These are phyloP conservation scores for Capsicum rhomboideum DNA, from an alignment of 257 asterid species.

Conservation along the genomic window DNA sequence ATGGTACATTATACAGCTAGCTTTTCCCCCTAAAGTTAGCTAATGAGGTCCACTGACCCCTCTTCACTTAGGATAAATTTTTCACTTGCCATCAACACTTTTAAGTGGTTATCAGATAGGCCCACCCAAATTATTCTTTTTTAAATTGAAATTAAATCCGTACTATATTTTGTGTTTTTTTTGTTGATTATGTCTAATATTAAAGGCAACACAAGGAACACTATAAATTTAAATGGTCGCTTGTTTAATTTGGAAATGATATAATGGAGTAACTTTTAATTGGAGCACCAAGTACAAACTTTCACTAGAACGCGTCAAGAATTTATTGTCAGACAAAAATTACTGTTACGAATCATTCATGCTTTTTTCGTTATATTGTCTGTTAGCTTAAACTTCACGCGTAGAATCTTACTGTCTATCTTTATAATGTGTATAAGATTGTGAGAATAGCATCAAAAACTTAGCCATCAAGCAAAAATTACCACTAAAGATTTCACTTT, in stretches of 20 bases:
- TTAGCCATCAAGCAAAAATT: not conserved
- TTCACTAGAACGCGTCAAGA: not conserved
- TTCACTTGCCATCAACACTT: not conserved
- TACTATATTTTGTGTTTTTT: not conserved
- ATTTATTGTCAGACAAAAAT: not conserved
- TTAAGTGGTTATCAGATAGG: not conserved
- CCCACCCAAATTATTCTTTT: constrained; percentile 10
- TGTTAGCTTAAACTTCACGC: not conserved
- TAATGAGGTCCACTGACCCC: constrained; percentile 5
- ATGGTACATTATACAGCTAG: not conserved
- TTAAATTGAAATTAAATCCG: constrained; percentile 3
- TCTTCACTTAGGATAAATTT: not conserved
- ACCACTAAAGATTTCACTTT: not conserved
- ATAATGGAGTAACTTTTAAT: not conserved
- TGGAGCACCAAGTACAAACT: not conserved
- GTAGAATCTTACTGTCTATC: not conserved
- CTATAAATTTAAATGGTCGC: not conserved
- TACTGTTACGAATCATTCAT: not conserved
- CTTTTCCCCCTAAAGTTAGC: not conserved
- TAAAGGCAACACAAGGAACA: not conserved
- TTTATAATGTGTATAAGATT: not conserved
- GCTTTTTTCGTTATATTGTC: not conserved
- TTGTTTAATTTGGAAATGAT: not conserved
- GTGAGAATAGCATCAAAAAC: not conserved
- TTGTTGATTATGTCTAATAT: not conserved